Conservation (phyloP, 257 asterid species). For the Solanum acaule region DNA sequence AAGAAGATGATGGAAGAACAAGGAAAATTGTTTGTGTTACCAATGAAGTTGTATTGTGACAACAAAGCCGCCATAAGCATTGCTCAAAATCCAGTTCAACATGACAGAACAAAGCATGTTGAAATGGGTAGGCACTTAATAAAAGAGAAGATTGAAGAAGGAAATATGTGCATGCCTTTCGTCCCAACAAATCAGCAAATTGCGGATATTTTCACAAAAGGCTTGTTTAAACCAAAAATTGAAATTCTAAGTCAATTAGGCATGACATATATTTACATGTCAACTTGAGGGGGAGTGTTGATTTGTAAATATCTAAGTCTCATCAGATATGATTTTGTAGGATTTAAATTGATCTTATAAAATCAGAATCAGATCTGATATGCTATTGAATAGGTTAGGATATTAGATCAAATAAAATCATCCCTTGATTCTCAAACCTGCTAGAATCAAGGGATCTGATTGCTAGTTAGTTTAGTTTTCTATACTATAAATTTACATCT, state of each 20-base stretch:
- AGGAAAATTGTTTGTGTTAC: neutral
- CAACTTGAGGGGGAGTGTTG: neutral
- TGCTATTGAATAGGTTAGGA: neutral
- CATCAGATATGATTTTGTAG: neutral
- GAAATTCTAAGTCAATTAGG: neutral
- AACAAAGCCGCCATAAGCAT: neutral
- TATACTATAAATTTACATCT: no score
- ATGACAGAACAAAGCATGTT: neutral
- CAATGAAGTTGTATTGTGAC: neutral
- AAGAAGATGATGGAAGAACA: neutral
- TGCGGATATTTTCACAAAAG: neutral
- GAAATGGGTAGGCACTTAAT: neutral
- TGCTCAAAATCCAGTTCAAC: neutral
- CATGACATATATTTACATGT: neutral
- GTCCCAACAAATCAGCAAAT: neutral
- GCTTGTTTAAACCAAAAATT: neutral
- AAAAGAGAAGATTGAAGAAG: neutral
- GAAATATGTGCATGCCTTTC: neutral
- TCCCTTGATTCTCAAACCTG: no score
- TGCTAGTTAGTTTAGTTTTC: no score
- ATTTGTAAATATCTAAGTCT: neutral
- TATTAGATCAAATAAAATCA: no score
- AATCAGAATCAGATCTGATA: no score
- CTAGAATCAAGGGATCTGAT: no score
- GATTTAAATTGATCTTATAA: neutral